Conservation (phyloP, 495 filamentous ascomycete species). For the Talaromyces nanjingensis region DNA sequence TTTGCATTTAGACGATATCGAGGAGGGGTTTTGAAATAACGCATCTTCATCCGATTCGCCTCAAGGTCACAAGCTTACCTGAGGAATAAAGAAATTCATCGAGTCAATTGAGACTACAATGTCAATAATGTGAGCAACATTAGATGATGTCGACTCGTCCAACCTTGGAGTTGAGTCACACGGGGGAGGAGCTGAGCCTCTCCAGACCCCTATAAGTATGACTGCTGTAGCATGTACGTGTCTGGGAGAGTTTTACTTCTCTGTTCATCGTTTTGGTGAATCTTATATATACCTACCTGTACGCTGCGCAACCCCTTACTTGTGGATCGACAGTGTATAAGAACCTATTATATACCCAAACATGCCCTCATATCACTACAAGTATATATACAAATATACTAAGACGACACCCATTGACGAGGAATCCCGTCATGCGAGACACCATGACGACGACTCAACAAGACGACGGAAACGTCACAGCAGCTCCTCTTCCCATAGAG, state of each 20-base stretch:
- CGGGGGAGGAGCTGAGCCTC: background rate
- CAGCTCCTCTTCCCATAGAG: background rate
- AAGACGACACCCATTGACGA: background rate
- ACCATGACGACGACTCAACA: background rate
- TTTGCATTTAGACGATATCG: background rate
- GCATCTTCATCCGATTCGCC: background rate
- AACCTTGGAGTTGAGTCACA: background rate
- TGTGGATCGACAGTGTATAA: background rate
- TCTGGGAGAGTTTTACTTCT: background rate
- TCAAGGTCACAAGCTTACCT: background rate
- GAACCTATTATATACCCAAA: background rate
- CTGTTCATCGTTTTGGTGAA: background rate
- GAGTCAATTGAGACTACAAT: background rate
- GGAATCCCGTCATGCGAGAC: background rate
- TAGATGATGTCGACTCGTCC: background rate
- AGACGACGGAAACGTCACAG: background rate
- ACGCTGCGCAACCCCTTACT: too few species aligned
- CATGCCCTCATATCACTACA: constrained; percentile 1
- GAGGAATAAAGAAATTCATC: background rate
- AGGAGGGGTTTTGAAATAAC: background rate
- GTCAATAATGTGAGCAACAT: background rate
- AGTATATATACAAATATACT: background rate
- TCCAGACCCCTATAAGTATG: background rate
- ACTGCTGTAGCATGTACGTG: background rate
- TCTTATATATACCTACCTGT: too few species aligned